Base-by-base conservation (phyloP, 805 yeast genomes). In the Candida sonorensis region DNA sequence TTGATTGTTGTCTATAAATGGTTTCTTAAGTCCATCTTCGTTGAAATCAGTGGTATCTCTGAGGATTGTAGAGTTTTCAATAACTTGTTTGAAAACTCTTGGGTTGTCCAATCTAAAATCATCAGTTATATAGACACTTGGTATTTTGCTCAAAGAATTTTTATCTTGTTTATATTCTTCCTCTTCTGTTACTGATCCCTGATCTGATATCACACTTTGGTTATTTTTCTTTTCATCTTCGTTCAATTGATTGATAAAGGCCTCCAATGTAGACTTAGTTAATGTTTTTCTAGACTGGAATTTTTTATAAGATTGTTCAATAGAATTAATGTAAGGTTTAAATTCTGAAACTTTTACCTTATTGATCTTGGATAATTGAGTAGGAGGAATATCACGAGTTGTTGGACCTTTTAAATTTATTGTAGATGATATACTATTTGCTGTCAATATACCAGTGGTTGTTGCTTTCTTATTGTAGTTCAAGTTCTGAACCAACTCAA, bases 81-180 rank as follows among this genome's bases (percentile, higher is more conserved):
- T 67, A 2, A 88, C 95, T 37, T 72, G 64, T 34, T 77, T 76
- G 54, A 90, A 90, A 1, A 79, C 68, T 35, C 95, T 67, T 6
- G 96, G 96, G 51, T 92, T 86, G 46, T 92, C 97, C 24, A 92
- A 64, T 41, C 84, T 67, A 57, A 92, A 92, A 25, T 76, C 70
- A 7, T 70, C 63, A 17, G 70, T 72, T 40, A 81, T 77, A 46
- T 72, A 92, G 1, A 85, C 73, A 2, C 62, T 55, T 0, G 98
- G 97, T 5, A 92, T 72, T 37, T 65, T 52, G 7, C 58, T 44
- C 29, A 75, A 38, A 8, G 57, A 47, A 20, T 53, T 53, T 7
- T 41, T 27, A 20, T 45, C 57, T 16, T 46, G 18, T 11, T 36
- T 41, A 14, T 40, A 43, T 27, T 53, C 50, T 22, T 43, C 49